phyloP scores from a whole-genome alignment of 1,284 basidiomycete species.

The Gymnopus androsaceus region DNA sequence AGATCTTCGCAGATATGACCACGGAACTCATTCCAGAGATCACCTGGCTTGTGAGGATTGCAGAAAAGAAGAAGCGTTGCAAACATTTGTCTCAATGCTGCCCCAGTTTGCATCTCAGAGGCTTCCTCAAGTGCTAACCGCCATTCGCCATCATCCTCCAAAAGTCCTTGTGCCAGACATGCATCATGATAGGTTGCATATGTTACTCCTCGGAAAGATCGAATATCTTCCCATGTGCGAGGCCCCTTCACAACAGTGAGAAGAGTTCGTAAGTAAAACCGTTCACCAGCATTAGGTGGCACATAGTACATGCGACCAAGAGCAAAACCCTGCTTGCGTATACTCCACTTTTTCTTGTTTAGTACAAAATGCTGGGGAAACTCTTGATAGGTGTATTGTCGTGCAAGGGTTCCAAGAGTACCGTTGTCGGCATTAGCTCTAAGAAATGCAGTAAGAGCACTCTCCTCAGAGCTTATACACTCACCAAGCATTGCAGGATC shows the following conservation, averaged over 20 bases:
- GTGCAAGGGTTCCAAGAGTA: no score
- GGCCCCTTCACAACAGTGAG: conserved; percentile 39
- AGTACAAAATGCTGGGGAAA: conserved; percentile 36
- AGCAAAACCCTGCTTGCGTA: conserved; percentile 25
- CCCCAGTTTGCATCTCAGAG: conserved; percentile 35
- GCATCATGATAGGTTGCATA: conserved; percentile 35
- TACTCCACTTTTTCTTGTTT: conserved; percentile 25
- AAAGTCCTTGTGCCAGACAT: conserved; percentile 41
- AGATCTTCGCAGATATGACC: no score
- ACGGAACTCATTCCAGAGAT: no score
- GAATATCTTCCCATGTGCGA: conserved; percentile 36
- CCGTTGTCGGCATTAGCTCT: no score
- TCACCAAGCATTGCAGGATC: conserved; percentile 26
- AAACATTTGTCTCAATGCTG: no score
- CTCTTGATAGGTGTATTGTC: no score
- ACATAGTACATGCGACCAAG: conserved; percentile 42
- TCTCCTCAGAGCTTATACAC: conserved; percentile 24
- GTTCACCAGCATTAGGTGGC: conserved; percentile 34
- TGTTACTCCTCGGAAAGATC: conserved; percentile 26
- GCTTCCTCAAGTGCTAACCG: conserved; percentile 43
- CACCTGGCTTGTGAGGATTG: no score
- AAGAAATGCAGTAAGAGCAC: no score
- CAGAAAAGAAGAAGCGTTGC: no score
- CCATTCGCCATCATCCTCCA: conserved; percentile 50
- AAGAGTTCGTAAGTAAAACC: conserved; percentile 39